These are phyloP conservation scores for Cryptosporidium canis DNA, from an alignment of 169 alveolate genomes.

Conservation along the genomic window DNA sequence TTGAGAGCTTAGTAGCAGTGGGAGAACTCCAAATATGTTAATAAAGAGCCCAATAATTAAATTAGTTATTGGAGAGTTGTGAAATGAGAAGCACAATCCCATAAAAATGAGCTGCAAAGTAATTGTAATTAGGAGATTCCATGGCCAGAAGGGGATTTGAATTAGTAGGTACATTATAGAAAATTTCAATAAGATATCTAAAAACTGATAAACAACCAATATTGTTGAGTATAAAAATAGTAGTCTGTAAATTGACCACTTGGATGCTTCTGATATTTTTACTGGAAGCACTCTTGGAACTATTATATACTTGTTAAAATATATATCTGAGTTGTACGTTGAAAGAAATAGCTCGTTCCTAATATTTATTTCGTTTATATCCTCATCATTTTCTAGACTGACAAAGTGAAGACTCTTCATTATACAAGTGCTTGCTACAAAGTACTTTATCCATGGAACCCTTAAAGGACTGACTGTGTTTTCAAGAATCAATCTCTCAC, in stretches of 20 bases:
- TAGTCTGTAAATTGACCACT: background rate
- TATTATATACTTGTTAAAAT: background rate
- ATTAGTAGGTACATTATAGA: slow-evolving; percentile 1
- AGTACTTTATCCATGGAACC: slow-evolving; percentile 7
- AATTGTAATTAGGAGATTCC: slow-evolving; percentile 42
- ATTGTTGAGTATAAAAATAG: background rate
- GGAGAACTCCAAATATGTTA: slow-evolving; percentile 45
- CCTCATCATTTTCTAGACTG: slow-evolving; percentile 19
- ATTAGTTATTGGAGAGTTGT: slow-evolving; percentile 65
- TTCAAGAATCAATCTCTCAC: background rate
- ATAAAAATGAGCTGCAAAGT: slow-evolving; percentile 15
- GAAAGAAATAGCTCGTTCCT: slow-evolving; percentile 9
- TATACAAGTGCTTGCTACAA: background rate
- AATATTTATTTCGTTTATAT: background rate
- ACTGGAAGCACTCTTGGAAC: slow-evolving; percentile 54
- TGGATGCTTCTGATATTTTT: background rate
- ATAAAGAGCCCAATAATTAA: slow-evolving; percentile 31
- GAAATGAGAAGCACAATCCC: slow-evolving; percentile 49
- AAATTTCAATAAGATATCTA: slow-evolving; percentile 15
- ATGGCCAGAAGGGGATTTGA: slow-evolving; percentile 59
- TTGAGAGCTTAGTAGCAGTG: slow-evolving; percentile 34
- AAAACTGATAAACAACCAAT: slow-evolving; percentile 18
- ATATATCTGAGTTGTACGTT: background rate
- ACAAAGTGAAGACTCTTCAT: slow-evolving; percentile 16
- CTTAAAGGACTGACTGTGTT: slow-evolving; percentile 15